Evolutionary conservation across 306 rosid genomes (phyloP), one percentile per base, ranked within the genome.

Genomic region (Quercus rubra): DNA sequence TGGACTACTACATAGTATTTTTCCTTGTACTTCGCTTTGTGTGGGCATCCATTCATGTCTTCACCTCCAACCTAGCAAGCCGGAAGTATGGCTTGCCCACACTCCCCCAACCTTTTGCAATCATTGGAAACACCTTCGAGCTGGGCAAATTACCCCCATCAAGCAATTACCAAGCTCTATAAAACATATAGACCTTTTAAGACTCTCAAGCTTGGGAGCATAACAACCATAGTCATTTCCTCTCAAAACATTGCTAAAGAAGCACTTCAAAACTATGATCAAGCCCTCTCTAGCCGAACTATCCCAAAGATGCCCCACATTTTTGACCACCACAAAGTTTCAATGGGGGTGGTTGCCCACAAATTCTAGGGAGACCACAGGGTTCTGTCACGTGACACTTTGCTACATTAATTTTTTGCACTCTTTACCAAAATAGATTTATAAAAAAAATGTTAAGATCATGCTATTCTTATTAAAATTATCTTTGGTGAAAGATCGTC

Each of bases 81-180:
- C 15, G 15, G 15, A 43, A 9, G 13, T 43, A 7, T 43, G 51
- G 10, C 3, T 43, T 10, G 51, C 51, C 79, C 28, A 17, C 14
- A 4, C 85, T 80, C 6, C 90, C 87, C 4, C 84, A 20, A 8
- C 78, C 86, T 1, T 49, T 76, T 9, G 80, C 88, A 4, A 1
- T 87, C 51, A 55, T 79, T 5, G 86, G 86, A 7, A 84, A 84
- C 55, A 77, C 70, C 2, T n/a, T 81, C 1, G 78, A 69, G 17
- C 86, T 87, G 19, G 90, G 84, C 6, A 56, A 75, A 21, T 57
- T 69, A 20, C 88, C 10, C 90, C 28, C 86, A 84, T 70, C 25
- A 31, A 58, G 57, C 86, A 0, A 25, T 87, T 2, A 52, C 86
- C 20, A 56, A 79, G 25, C 86, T 84, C n/a, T 74, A 86, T 41